phyloP scores from a whole-genome alignment of 257 asterid genomes.

The Solanum arcanum region DNA sequence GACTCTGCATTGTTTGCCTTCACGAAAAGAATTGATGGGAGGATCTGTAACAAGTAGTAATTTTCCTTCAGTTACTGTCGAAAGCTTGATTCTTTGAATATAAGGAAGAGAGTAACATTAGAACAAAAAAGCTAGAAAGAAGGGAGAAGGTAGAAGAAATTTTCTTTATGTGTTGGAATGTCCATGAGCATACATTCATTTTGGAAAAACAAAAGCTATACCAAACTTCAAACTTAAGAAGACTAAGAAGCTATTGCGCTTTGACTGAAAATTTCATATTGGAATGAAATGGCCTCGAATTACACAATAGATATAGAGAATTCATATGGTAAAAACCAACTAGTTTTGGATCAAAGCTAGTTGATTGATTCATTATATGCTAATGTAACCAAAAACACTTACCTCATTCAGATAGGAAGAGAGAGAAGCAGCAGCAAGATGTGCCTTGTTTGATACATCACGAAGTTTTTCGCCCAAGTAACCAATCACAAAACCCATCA shows the following conservation, averaged over 20 bases:
- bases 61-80: neutral
- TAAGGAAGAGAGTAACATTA: neutral
- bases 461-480: slow-evolving; percentile 83
- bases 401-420: slow-evolving; percentile 91
- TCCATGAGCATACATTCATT: neutral
- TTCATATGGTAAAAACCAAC: neutral
- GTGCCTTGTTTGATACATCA: slow-evolving; percentile 48
- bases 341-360: neutral
- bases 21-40: slow-evolving; percentile 77
- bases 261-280: neutral
- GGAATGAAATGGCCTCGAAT: neutral
- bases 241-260: neutral
- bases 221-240: neutral
- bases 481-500: slow-evolving; percentile 54
- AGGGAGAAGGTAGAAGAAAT: neutral
- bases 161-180: neutral
- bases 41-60: slow-evolving; percentile 35
- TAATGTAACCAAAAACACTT: neutral
- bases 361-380: neutral
- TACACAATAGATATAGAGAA: neutral
- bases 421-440: slow-evolving; percentile 61
- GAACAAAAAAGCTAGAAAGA: neutral
- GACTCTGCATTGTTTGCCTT: slow-evolving; percentile 81
- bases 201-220: neutral
- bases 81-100: neutral